Conservation (phyloP, 1,139 yeast genomes). For the Saccharomyces hybrid region DNA sequence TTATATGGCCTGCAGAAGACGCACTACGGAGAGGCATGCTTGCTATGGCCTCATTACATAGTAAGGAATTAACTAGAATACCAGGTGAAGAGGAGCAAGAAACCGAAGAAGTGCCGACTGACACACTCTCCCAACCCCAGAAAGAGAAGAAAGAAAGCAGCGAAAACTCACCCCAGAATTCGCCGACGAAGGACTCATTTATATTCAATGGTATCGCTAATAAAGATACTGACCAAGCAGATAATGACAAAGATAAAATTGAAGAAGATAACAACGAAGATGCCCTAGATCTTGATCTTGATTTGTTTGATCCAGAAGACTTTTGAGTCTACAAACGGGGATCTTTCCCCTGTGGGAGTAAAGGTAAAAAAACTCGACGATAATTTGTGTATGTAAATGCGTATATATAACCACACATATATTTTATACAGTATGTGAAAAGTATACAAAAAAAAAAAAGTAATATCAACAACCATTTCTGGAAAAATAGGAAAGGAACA, state of each 20-base stretch:
- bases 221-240: conserved; percentile 7
- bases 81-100: conserved; percentile 24
- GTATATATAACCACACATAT: not conserved
- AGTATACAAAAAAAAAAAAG: not conserved
- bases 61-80: conserved; percentile 44
- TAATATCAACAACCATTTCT: not conserved
- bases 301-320: conserved; percentile 63
- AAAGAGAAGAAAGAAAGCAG: conserved; percentile 1
- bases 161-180: too few relatives aligned
- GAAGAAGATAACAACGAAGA: conserved; percentile 29
- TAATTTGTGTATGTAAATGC: not conserved
- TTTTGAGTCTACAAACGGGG: conserved; percentile 13
- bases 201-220: conserved; percentile 19
- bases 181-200: conserved; percentile 11
- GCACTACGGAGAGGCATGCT: conserved; percentile 82
- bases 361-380: not conserved
- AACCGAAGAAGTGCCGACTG: not conserved
- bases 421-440: not conserved
- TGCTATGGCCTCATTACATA: conserved; percentile 59
- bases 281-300: conserved; percentile 42
- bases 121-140: not conserved
- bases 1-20: conserved; percentile 96
- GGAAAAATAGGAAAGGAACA: not conserved
- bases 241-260: conserved; percentile 8
- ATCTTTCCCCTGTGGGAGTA: not conserved